Percentiles rank a stretch among this genome's conserved stretches.
Conservation (phyloP, 768 basidiomycete genomes). For the Peribolospora kevripleyi region DNA sequence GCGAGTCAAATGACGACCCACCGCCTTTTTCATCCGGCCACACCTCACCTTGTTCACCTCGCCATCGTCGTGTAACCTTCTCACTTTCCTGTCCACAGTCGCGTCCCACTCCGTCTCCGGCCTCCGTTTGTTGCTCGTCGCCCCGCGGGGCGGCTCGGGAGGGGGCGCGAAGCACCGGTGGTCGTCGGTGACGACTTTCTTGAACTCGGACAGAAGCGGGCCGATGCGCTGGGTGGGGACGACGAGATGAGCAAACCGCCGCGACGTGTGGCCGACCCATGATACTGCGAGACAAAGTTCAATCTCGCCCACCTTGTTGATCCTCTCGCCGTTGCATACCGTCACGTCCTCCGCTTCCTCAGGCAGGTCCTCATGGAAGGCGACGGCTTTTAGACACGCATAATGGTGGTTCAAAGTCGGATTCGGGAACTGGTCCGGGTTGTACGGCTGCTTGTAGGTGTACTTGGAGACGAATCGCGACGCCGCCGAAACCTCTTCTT, state of each 20-base stretch:
- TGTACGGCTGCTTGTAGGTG: slow-evolving; percentile 53
- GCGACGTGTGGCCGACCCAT: background rate
- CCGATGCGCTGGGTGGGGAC: slow-evolving; percentile 2
- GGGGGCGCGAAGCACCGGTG: background rate
- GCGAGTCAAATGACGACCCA: too few species aligned
- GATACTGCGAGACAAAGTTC: background rate
- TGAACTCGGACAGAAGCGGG: background rate
- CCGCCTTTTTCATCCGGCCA: too few species aligned
- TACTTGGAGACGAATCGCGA: slow-evolving; percentile 21
- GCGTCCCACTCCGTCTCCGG: too few species aligned
- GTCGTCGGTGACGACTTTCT: slow-evolving; percentile 2
- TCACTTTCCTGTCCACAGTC: too few species aligned
- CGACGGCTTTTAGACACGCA: slow-evolving; percentile 53
- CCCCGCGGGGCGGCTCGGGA: too few species aligned
- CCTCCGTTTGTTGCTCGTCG: too few species aligned
- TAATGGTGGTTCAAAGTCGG: slow-evolving; percentile 35
- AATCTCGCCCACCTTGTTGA: slow-evolving; percentile 39
- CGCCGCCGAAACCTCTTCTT: slow-evolving; percentile 38
- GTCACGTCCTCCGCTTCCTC: slow-evolving; percentile 55
- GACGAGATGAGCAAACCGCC: background rate
- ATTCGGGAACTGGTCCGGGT: slow-evolving; percentile 34
- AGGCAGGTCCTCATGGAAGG: slow-evolving; percentile 70
- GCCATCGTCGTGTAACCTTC: too few species aligned
- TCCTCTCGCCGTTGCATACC: slow-evolving; percentile 44
- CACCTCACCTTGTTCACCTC: too few species aligned